A percentile compares a stretch with the other conserved stretches of the same genome.
Evolutionary conservation across 768 basidiomycete species (phyloP).

Genomic region (Clavaria fumosa): DNA sequence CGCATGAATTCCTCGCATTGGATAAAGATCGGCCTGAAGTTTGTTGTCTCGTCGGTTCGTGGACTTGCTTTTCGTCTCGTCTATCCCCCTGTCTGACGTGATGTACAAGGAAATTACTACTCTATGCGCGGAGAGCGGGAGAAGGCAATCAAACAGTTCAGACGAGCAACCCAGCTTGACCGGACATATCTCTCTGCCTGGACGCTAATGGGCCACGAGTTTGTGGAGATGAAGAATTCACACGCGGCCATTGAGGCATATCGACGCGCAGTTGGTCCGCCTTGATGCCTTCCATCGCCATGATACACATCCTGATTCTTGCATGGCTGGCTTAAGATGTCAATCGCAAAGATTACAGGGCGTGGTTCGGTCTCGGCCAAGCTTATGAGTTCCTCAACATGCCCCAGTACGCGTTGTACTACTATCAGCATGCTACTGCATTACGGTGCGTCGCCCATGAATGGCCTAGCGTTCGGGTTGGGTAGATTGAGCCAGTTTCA

Average conservation of each 20-base stretch:
- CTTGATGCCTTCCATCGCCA: neutral
- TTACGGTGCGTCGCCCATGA: slow-evolving; percentile 41
- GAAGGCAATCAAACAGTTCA: slow-evolving; percentile 91
- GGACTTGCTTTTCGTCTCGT: too few relatives aligned
- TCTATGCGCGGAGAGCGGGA: slow-evolving; percentile 88
- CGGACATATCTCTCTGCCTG: slow-evolving; percentile 91
- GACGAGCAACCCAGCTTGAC: slow-evolving; percentile 88
- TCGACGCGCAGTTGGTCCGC: slow-evolving; percentile 82
- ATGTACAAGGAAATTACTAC: slow-evolving; percentile 99
- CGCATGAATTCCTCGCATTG: slow-evolving; percentile 77
- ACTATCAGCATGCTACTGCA: slow-evolving; percentile 92
- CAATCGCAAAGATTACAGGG: slow-evolving; percentile 91
- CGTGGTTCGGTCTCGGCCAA: slow-evolving; percentile 98
- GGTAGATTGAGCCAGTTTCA: slow-evolving; percentile 3
- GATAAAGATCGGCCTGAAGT: slow-evolving; percentile 94
- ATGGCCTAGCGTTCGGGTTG: neutral
- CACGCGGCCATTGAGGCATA: slow-evolving; percentile 98
- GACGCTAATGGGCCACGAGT: slow-evolving; percentile 99
- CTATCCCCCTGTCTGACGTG: too few relatives aligned
- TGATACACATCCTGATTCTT: slow-evolving; percentile 1
- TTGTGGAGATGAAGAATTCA: slow-evolving; percentile 97
- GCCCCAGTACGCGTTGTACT: slow-evolving; percentile 92
- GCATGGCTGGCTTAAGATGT: slow-evolving; percentile 43
- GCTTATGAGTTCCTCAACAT: slow-evolving; percentile 94
- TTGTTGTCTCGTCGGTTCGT: slow-evolving; percentile 85